phyloP scores from a whole-genome alignment of 2,329 filamentous ascomycete genomes.

The Pseudogymnoascus sp. region DNA sequence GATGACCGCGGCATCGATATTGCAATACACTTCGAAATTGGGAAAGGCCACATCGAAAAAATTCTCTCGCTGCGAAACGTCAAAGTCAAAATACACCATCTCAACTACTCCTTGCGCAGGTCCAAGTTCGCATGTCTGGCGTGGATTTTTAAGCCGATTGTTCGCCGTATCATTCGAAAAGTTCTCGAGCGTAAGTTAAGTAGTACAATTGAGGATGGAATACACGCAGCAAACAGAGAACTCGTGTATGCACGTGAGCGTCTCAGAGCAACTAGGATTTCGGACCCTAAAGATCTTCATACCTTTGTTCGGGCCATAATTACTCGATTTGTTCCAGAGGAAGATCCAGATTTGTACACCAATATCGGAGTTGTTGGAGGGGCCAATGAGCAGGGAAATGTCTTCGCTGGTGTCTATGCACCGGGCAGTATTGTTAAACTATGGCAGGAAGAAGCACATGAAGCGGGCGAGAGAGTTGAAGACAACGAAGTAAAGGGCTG shows the following conservation, averaged over 20 bases:
- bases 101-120: conserved; percentile 69
- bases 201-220: conserved; percentile 59
- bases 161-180: conserved; percentile 73
- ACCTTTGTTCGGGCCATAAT: conserved; percentile 79
- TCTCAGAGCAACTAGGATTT: conserved; percentile 76
- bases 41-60: conserved; percentile 69
- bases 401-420: conserved; percentile 81
- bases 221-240: conserved; percentile 75
- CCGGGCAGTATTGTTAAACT: conserved; percentile 83
- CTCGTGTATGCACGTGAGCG: conserved; percentile 81
- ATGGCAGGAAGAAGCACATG: conserved; percentile 75
- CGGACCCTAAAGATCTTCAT: conserved; percentile 69
- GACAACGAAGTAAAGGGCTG: conserved; percentile 56
- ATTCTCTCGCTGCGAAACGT: conserved; percentile 73
- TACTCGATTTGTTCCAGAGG: conserved; percentile 64
- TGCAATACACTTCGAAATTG: conserved; percentile 76
- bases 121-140: conserved; percentile 71
- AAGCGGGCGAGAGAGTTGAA: conserved; percentile 67
- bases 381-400: conserved; percentile 48
- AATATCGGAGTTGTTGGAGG: conserved; percentile 60
- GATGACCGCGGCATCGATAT: conserved; percentile 86
- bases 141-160: conserved; percentile 77
- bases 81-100: conserved; percentile 76
- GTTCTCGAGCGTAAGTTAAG: conserved; percentile 75
- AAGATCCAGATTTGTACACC: conserved; percentile 71